Evolutionary conservation across 306 rosid genomes (phyloP), one percentile per base, ranked within the genome.

Genomic region (Ziziphus jujuba): DNA sequence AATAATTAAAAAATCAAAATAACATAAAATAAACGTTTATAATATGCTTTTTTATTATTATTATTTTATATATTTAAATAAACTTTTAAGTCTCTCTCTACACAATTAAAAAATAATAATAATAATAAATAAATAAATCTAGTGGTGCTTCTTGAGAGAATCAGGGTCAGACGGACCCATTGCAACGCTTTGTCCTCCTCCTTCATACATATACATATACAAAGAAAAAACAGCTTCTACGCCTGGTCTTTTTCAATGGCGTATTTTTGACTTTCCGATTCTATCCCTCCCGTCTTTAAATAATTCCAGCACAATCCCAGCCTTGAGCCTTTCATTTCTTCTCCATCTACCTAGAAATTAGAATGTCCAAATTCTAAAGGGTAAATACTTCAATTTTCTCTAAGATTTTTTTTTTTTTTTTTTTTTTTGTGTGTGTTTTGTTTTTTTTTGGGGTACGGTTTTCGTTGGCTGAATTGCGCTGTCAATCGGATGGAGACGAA

Each of bases 401-500:
- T 28, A 2, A 21, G 45, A 21, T 34, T 25, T n/a, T 43, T 24
- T 11, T 15, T 22, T 56, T 48, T 33, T 21, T 5, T 3, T 22
- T 14, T 7, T 11, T 61, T 40, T n/a, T n/a, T n/a, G n/a, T n/a
- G n/a, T n/a, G n/a, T n/a, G n/a, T n/a, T n/a, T n/a, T n/a, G n/a
- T n/a, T n/a, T n/a, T n/a, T n/a, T n/a, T n/a, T n/a, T n/a, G n/a
- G n/a, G n/a, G n/a, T n/a, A 60, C 33, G 33, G 33, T 67, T 75
- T 56, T 48, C 36, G 12, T 24, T 3, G 24, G 48, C 68, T 35
- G 45, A 77, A 76, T 72, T 79, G 67, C 50, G 20, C 44, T 31
- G 72, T 75, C 54, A 71, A 75, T 75, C 67, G 61, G 36, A 90
- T 93, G 97, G 87, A 79, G 66, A 77, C 76, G 31, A 49, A 50